These are phyloP conservation scores for Termitomyces sp. DNA, from an alignment of 768 basidiomycete species.

Conservation along the genomic window DNA sequence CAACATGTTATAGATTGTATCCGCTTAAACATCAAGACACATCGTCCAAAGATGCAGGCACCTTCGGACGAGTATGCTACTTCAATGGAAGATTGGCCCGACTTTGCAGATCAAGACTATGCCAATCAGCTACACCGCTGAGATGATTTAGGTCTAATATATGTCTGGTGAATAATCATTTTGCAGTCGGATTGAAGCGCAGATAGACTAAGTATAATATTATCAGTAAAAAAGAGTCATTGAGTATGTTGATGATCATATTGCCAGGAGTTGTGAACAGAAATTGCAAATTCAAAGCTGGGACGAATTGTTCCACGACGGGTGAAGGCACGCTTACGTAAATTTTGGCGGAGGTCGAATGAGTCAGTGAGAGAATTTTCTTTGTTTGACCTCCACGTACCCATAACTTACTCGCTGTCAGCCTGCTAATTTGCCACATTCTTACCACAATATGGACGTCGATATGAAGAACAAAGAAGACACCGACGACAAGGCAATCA, in stretches of 20 bases:
- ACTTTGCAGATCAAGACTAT: not conserved
- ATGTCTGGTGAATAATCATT: too few species aligned
- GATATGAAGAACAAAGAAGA: constrained; percentile 82
- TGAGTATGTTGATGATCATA: too few species aligned
- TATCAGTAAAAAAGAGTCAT: too few species aligned
- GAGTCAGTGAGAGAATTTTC: constrained; percentile 7
- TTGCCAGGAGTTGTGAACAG: too few species aligned
- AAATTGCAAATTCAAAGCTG: too few species aligned
- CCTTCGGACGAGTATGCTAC: not conserved
- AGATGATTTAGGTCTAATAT: not conserved
- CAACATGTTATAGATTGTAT: not conserved
- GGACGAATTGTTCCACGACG: too few species aligned
- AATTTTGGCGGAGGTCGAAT: constrained; percentile 2
- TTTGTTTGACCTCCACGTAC: not conserved
- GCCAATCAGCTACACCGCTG: not conserved
- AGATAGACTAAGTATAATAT: too few species aligned
- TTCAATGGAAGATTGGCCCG: not conserved
- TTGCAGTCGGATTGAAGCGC: too few species aligned
- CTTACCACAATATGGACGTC: constrained; percentile 56
- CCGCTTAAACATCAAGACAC: not conserved
- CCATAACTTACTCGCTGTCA: constrained; percentile 5
- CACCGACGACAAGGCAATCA: constrained; percentile 55
- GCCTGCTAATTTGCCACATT: constrained; percentile 1
- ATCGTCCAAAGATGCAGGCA: not conserved
- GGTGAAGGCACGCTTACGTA: not conserved